Conservation (phyloP, 768 basidiomycete genomes). For the Boletus barrowsii region DNA sequence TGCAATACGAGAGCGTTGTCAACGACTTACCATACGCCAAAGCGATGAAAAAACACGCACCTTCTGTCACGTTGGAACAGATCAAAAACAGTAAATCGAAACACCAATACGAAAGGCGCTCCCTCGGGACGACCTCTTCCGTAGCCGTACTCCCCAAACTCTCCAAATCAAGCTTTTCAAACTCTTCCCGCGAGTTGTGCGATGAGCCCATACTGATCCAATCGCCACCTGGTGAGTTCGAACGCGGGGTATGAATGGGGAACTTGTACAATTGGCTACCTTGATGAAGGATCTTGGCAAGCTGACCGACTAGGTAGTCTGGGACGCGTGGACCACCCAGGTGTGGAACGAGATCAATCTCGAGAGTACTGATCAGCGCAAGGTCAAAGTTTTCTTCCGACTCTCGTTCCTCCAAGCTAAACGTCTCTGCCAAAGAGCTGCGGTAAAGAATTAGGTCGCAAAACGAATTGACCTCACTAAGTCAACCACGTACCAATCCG, state of each 20-base stretch:
- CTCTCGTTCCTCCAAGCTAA: conserved; percentile 64
- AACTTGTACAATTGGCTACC: conserved; percentile 64
- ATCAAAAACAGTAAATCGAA: conserved; percentile 83
- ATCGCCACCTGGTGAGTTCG: conserved; percentile 11
- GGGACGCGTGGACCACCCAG: conserved; percentile 68
- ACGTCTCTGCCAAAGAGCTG: conserved; percentile 57
- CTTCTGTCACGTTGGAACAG: conserved; percentile 64
- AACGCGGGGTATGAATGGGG: neutral
- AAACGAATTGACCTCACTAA: neutral
- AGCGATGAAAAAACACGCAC: conserved; percentile 33
- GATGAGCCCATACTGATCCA: conserved; percentile 8
- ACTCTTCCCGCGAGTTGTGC: conserved; percentile 21
- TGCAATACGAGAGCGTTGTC: conserved; percentile 23
- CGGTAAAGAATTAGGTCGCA: neutral
- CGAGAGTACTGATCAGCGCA: conserved; percentile 71
- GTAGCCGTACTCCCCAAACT: conserved; percentile 59
- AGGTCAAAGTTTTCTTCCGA: conserved; percentile 84
- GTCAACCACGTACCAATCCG: conserved; percentile 66
- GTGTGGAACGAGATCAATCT: conserved; percentile 76
- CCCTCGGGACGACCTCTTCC: conserved; percentile 59
- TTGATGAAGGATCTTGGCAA: conserved; percentile 68
- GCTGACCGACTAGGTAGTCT: conserved; percentile 62
- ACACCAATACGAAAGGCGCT: conserved; percentile 91
- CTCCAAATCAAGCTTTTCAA: conserved; percentile 39
- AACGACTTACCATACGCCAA: neutral